Conservation (phyloP, 805 yeast genomes). For the Ogataea polymorpha region DNA sequence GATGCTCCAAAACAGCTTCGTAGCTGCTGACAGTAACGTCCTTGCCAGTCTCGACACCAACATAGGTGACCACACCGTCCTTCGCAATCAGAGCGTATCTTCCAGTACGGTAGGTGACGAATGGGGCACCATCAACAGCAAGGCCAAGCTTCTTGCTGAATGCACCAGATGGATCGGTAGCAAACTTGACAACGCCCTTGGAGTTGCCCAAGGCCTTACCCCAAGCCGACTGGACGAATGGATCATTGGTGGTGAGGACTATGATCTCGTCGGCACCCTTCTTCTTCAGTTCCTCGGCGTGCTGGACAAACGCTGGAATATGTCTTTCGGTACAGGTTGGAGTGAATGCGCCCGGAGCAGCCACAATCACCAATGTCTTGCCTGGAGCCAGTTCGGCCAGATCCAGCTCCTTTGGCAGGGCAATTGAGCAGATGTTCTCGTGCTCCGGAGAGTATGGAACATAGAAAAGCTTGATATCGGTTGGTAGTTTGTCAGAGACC, state of each 20-base stretch:
- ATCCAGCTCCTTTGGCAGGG: conserved; percentile 37
- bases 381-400: conserved; percentile 36
- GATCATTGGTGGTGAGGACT: conserved; percentile 40
- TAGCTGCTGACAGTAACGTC: conserved; percentile 45
- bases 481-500: conserved; percentile 25
- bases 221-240: conserved; percentile 44
- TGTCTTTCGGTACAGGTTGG: conserved; percentile 46
- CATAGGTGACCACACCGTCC: conserved; percentile 31
- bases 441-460: conserved; percentile 40
- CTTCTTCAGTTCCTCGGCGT: conserved; percentile 35
- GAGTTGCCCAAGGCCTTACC: conserved; percentile 44
- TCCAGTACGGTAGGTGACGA: conserved; percentile 56
- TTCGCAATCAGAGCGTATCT: conserved; percentile 74
- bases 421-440: conserved; percentile 38
- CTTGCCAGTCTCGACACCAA: conserved; percentile 42
- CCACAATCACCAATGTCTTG: conserved; percentile 38
- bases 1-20: conserved; percentile 37
- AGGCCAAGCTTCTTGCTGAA: conserved; percentile 62
- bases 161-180: conserved; percentile 59
- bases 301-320: conserved; percentile 38
- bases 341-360: conserved; percentile 52
- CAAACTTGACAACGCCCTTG: conserved; percentile 44
- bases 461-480: conserved; percentile 35
- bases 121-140: conserved; percentile 46
- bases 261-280: conserved; percentile 39